Evolutionary conservation across 768 basidiomycete genomes (phyloP).

Genomic region (Suillus subaureus): DNA sequence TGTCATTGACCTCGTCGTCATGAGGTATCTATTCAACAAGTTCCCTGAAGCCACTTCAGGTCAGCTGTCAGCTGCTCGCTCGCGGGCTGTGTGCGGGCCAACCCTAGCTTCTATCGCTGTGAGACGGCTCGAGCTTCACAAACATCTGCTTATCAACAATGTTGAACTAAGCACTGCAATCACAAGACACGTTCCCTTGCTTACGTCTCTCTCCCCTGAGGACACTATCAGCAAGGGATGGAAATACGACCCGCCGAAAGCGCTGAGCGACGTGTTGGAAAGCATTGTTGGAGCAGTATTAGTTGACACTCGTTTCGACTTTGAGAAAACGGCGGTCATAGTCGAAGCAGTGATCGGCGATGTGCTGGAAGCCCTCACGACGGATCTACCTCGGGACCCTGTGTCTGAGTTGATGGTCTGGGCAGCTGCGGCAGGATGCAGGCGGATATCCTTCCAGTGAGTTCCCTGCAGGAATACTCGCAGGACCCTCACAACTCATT

Average conservation of each 20-base stretch:
- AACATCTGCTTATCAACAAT: constrained; percentile 68
- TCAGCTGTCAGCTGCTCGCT: constrained; percentile 70
- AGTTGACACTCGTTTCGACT: constrained; percentile 76
- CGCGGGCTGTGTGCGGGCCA: constrained; percentile 72
- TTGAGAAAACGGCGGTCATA: constrained; percentile 64
- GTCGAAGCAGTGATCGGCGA: constrained; percentile 68
- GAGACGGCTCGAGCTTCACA: constrained; percentile 65
- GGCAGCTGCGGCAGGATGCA: constrained; percentile 62
- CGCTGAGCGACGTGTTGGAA: constrained; percentile 82
- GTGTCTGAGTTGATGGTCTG: constrained; percentile 72
- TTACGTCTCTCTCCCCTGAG: constrained; percentile 54
- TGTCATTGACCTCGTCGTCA: constrained; percentile 70
- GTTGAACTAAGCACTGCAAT: constrained; percentile 69
- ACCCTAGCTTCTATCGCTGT: constrained; percentile 74
- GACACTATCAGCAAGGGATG: constrained; percentile 72
- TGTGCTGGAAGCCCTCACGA: constrained; percentile 59
- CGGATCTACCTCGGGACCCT: constrained; percentile 68
- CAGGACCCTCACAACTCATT: constrained; percentile 7
- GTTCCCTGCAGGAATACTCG: constrained; percentile 20
- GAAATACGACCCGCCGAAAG: constrained; percentile 87
- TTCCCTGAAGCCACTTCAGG: constrained; percentile 76
- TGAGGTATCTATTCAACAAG: constrained; percentile 68
- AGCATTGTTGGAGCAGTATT: constrained; percentile 83
- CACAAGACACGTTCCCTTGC: constrained; percentile 56
- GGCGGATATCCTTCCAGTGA: constrained; percentile 47